These are phyloP conservation scores for Gossypium arboreum DNA, from an alignment of 345 rosid genomes.

Conservation along the genomic window DNA sequence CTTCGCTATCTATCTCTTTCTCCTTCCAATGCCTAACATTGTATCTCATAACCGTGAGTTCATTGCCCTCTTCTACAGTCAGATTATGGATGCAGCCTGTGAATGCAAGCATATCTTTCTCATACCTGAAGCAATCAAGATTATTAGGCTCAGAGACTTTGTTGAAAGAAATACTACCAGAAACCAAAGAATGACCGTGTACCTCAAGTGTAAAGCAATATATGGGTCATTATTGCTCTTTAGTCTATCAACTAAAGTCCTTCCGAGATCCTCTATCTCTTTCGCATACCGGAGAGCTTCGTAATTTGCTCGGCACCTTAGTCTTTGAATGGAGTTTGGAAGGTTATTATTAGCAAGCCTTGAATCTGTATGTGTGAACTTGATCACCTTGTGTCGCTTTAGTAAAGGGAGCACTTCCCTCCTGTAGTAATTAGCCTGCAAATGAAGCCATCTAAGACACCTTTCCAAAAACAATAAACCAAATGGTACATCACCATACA, in stretches of 20 bases:
- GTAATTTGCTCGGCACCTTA: slow-evolving; percentile 94
- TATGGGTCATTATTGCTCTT: slow-evolving; percentile 65
- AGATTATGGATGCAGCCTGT: slow-evolving; percentile 97
- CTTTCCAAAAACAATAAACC: slow-evolving; percentile 9
- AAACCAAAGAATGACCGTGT: not conserved
- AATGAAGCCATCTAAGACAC: slow-evolving; percentile 22
- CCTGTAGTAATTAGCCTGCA: slow-evolving; percentile 94
- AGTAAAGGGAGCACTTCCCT: slow-evolving; percentile 59
- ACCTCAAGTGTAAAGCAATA: slow-evolving; percentile 91
- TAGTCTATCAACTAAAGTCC: slow-evolving; percentile 58
- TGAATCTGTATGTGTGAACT: slow-evolving; percentile 90
- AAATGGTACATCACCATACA: not conserved
- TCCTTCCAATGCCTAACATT: slow-evolving; percentile 90
- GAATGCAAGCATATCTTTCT: slow-evolving; percentile 99
- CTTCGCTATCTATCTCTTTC: slow-evolving; percentile 81
- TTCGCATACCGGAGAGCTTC: slow-evolving; percentile 61
- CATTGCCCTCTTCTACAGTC: slow-evolving; percentile 62
- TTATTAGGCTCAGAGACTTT: not conserved
- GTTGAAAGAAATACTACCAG: not conserved
- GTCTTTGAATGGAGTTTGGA: slow-evolving; percentile 65
- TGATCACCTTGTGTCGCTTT: slow-evolving; percentile 74
- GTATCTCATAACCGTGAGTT: slow-evolving; percentile 78
- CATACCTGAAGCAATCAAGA: slow-evolving; percentile 55
- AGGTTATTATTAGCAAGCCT: slow-evolving; percentile 86
- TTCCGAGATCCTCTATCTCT: slow-evolving; percentile 75